phyloP scores from a whole-genome alignment of 257 asterid species.

The Verbascum thapsus region DNA sequence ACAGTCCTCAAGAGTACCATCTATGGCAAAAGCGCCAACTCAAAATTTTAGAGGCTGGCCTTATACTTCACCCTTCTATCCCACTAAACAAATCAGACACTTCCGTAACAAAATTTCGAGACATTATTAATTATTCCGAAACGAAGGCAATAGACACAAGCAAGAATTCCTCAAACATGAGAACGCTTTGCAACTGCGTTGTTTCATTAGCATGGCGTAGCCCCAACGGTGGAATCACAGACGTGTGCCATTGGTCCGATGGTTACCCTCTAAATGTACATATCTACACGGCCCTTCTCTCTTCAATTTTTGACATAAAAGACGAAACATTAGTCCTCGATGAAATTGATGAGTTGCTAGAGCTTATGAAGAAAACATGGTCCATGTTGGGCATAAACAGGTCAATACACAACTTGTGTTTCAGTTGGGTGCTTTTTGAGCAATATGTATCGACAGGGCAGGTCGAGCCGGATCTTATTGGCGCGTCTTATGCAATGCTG shows the following conservation, averaged over 20 bases:
- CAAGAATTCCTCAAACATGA: slow-evolving; percentile 55
- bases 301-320: slow-evolving; percentile 53
- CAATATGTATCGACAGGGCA: slow-evolving; percentile 59
- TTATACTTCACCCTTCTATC: slow-evolving; percentile 58
- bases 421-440: slow-evolving; percentile 71
- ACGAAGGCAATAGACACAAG: slow-evolving; percentile 55
- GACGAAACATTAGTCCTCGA: slow-evolving; percentile 60
- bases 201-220: slow-evolving; percentile 58
- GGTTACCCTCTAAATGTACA: slow-evolving; percentile 67
- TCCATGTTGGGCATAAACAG: slow-evolving; percentile 56
- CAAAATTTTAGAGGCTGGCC: slow-evolving; percentile 62
- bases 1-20: slow-evolving; percentile 62
- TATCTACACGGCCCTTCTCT: slow-evolving; percentile 50
- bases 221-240: slow-evolving; percentile 48
- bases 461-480: slow-evolving; percentile 59
- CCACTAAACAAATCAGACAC: slow-evolving; percentile 56
- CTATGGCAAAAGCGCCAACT: slow-evolving; percentile 73
- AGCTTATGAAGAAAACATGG: slow-evolving; percentile 78
- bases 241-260: slow-evolving; percentile 73
- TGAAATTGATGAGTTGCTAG: slow-evolving; percentile 65
- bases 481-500: slow-evolving; percentile 57
- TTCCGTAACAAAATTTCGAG: slow-evolving; percentile 39
- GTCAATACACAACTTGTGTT: slow-evolving; percentile 55
- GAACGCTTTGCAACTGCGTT: slow-evolving; percentile 50
- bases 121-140: slow-evolving; percentile 46